Base-by-base conservation (phyloP, 495 filamentous ascomycete genomes). In the Penicillium lagena region DNA sequence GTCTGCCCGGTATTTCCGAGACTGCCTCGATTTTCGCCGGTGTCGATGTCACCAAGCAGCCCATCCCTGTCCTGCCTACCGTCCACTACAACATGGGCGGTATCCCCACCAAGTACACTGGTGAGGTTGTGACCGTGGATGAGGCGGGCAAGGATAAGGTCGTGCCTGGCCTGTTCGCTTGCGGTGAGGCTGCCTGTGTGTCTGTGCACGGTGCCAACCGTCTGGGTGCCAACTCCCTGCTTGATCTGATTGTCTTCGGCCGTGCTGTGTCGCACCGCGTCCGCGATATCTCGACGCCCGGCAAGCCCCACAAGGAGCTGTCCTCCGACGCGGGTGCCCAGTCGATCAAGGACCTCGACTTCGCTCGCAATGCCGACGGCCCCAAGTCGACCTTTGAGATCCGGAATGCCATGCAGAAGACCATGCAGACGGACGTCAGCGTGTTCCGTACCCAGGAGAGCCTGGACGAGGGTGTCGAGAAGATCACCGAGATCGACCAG, bases 41-140 rank as follows among this genome's bases (percentile, higher is more conserved):
- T 65, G 90, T 97, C 57, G 93, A 97, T 64, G 90, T 97, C 51
- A 83, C 82, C 62, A 95, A 94, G 75, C 86, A 95, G 68, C 91
- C 91, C 52, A 97, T 97, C 58, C 91, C 91, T 43, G 93, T 97
- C 52, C 77, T 97, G 45, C 91, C 91, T 39, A 97, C 91, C 37
- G 93, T 95, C 58, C 93, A 97, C 76, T 97, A 97, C 79, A 96
- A 96, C 80, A 97, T 97, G 91, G 91, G 91, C 67, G 91, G 91
- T 76, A 95, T 96, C 58, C 91, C 91, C 37, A 97, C 91, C 47
- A 87, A 87, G 58, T 96, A 93, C 78, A 96, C 88, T 47, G 91
- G 91, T 64, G 90, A 97, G 70, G 91, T 96, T 55, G 65, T 97
- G 45, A 90, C 85, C 29, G 75, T 91, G 39, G 89, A 95, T 57